Evolutionary conservation across 768 basidiomycete species (phyloP).

Genomic region (Pisolithus orientalis): DNA sequence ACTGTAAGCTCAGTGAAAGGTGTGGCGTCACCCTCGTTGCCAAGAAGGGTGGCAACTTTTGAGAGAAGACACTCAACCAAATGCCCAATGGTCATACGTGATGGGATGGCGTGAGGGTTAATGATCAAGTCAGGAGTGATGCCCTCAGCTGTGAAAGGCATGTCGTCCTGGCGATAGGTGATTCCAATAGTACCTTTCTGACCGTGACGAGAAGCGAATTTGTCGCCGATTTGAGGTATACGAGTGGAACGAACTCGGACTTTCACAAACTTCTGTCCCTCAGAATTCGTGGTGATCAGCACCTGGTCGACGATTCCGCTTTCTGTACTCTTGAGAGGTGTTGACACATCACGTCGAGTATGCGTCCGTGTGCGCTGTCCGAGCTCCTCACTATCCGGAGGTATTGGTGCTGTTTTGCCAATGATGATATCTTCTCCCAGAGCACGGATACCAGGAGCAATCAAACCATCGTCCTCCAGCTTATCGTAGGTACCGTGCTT

Average conservation of each 20-base stretch:
- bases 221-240: conserved; percentile 97
- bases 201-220: conserved; percentile 98
- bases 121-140: conserved; percentile 97
- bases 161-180: conserved; percentile 98
- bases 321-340: conserved; percentile 96
- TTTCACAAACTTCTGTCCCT: conserved; percentile 98
- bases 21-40: conserved; percentile 97
- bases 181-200: conserved; percentile 99
- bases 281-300: conserved; percentile 90
- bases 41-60: conserved; percentile 93
- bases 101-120: conserved; percentile 99
- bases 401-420: conserved; percentile 96
- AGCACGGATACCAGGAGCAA: conserved; percentile 92
- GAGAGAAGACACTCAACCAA: conserved; percentile 97
- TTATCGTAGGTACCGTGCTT: conserved; percentile 99
- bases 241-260: conserved; percentile 93
- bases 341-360: conserved; percentile 93
- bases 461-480: conserved; percentile 91
- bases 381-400: conserved; percentile 93
- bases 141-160: conserved; percentile 98
- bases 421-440: conserved; percentile 98
- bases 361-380: conserved; percentile 94
- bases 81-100: conserved; percentile 99
- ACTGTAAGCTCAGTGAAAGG: conserved; percentile 98
- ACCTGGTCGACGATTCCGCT: conserved; percentile 98